phyloP scores from a whole-genome alignment of 2,329 filamentous ascomycete genomes.

The Exophiala sp. region DNA sequence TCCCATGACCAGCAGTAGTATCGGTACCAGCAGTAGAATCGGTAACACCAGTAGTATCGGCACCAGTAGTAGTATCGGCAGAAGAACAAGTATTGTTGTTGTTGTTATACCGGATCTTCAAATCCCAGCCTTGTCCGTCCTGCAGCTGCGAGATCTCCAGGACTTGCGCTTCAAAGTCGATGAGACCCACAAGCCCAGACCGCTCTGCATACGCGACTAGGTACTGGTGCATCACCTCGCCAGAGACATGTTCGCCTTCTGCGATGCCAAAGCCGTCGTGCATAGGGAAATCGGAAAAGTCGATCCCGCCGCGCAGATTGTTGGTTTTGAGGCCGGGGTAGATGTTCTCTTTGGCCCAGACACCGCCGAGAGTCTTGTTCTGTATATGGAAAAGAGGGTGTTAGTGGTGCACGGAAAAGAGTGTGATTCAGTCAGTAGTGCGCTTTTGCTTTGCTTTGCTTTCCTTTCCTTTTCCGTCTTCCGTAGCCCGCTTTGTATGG shows the following conservation, averaged over 20 bases:
- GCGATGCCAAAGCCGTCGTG: constrained; percentile 48
- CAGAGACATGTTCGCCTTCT: constrained; percentile 54
- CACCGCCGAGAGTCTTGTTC: constrained; percentile 49
- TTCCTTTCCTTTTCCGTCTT: no score
- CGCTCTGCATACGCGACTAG: constrained; percentile 51
- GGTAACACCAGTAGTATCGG: background rate
- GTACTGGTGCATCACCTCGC: constrained; percentile 51
- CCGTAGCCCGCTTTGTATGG: no score
- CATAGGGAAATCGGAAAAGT: constrained; percentile 71
- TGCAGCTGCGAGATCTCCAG: constrained; percentile 42
- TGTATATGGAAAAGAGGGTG: background rate
- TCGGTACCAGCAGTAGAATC: constrained; percentile 8
- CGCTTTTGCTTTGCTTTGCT: no score
- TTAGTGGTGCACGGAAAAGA: no score
- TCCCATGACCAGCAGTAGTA: no score
- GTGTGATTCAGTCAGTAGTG: no score
- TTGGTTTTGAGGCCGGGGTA: constrained; percentile 66
- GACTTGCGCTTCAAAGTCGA: constrained; percentile 51
- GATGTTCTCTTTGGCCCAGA: constrained; percentile 62
- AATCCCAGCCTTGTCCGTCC: constrained; percentile 40
- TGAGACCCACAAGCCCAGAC: constrained; percentile 45
- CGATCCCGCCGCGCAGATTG: constrained; percentile 66
- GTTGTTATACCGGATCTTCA: constrained; percentile 31
- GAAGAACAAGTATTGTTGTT: no score
- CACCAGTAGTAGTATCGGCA: constrained; percentile 9